These are phyloP conservation scores for Chaetomiaceae sp. DNA, from an alignment of 2,329 filamentous ascomycete species.

Conservation along the genomic window DNA sequence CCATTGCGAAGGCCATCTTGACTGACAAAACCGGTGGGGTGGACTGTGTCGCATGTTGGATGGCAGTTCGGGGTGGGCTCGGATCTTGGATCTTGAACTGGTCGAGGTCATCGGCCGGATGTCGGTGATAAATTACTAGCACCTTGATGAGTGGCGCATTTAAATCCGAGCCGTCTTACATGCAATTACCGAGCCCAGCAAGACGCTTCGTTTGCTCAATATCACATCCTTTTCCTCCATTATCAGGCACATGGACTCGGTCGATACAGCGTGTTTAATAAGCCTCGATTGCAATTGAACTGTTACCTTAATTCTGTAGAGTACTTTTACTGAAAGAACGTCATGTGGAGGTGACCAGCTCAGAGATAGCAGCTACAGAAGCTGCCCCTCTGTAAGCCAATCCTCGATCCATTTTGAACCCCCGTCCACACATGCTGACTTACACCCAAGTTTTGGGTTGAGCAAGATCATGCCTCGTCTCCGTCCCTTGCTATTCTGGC, in stretches of 20 bases:
- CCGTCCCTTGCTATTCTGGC: conserved; percentile 49
- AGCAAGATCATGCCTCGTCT: conserved; percentile 53
- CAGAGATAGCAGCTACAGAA: no score
- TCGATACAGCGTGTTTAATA: no score
- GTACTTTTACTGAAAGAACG: no score
- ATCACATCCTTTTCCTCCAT: no score
- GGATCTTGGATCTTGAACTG: background rate
- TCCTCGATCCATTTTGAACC: background rate
- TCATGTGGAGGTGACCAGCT: no score
- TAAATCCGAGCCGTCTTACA: conserved; percentile 8
- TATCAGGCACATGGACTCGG: no score
- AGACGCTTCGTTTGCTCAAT: no score
- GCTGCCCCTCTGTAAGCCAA: no score
- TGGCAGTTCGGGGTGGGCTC: background rate
- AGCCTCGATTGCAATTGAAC: no score
- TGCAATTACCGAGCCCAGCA: background rate
- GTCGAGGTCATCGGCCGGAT: background rate
- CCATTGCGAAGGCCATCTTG: background rate
- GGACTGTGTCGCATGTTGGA: conserved; percentile 4
- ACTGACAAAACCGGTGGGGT: background rate
- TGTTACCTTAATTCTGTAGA: no score
- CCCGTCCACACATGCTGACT: background rate
- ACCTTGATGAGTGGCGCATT: background rate
- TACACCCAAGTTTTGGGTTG: background rate
- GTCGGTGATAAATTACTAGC: conserved; percentile 8